Evolutionary conservation across 2,329 filamentous ascomycete species (phyloP).

Genomic region (Xylariaceae sp.): DNA sequence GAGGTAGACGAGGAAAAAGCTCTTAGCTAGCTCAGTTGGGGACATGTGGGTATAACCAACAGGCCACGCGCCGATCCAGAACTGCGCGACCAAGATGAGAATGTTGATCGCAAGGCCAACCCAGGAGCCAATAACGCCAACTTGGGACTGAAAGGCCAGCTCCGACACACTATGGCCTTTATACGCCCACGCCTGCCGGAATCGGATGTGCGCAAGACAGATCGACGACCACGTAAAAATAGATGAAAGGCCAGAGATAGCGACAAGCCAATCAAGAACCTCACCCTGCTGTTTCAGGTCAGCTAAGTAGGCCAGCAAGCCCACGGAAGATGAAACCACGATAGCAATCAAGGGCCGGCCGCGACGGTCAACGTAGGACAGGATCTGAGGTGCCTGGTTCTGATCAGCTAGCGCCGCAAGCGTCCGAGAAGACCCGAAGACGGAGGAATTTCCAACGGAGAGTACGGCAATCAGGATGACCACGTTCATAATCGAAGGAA

Average conservation of each 20-base stretch:
- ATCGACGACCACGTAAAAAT: constrained; percentile 85
- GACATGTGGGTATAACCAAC: constrained; percentile 60
- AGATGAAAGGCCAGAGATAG: constrained; percentile 73
- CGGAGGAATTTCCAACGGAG: constrained; percentile 88
- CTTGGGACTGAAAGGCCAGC: constrained; percentile 80
- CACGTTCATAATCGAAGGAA: constrained; percentile 92
- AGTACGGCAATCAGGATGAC: constrained; percentile 91
- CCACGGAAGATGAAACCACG: constrained; percentile 66
- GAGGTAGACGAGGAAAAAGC: constrained; percentile 77
- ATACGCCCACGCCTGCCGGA: constrained; percentile 77
- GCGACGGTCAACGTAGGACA: constrained; percentile 81
- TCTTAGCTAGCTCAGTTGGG: constrained; percentile 55
- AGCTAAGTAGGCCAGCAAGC: constrained; percentile 79
- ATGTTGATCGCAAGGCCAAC: constrained; percentile 77
- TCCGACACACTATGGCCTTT: constrained; percentile 75
- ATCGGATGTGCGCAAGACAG: constrained; percentile 90
- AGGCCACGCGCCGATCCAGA: constrained; percentile 85
- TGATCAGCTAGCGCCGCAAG: constrained; percentile 90
- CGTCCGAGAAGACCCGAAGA: constrained; percentile 90
- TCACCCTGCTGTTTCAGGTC: constrained; percentile 63
- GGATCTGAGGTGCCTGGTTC: constrained; percentile 76
- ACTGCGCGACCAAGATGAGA: constrained; percentile 80
- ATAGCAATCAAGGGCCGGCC: constrained; percentile 83
- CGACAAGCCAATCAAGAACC: constrained; percentile 81
- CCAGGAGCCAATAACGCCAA: constrained; percentile 81